These are phyloP conservation scores for Agaricus sinodeliciosus DNA, from an alignment of 768 basidiomycete species.

Conservation along the genomic window DNA sequence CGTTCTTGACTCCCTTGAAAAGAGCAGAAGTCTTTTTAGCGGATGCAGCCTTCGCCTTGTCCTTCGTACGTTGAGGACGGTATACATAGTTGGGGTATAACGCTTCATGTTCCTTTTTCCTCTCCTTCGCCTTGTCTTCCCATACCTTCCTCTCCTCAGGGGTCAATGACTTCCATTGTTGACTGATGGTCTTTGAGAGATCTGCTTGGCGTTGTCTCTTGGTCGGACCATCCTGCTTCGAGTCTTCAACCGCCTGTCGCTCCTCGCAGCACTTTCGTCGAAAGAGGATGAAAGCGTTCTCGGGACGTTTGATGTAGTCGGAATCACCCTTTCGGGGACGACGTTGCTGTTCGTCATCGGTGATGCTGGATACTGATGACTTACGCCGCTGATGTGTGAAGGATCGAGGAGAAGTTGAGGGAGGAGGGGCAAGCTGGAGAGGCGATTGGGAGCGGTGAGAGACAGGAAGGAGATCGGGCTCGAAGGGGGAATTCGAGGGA, in stretches of 20 bases:
- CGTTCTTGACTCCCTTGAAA: slow-evolving; percentile 11
- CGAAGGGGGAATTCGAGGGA: slow-evolving; percentile 65
- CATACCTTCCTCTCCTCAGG: slow-evolving; percentile 64
- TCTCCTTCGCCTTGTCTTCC: slow-evolving; percentile 73
- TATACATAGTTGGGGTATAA: slow-evolving; percentile 76
- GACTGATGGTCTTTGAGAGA: slow-evolving; percentile 76
- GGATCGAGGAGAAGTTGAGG: slow-evolving; percentile 10
- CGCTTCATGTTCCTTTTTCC: slow-evolving; percentile 73
- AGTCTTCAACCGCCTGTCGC: slow-evolving; percentile 50
- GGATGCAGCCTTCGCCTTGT: slow-evolving; percentile 31
- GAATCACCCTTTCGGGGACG: slow-evolving; percentile 70
- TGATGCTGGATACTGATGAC: slow-evolving; percentile 31
- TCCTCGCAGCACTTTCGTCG: slow-evolving; percentile 74
- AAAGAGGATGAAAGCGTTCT: slow-evolving; percentile 84
- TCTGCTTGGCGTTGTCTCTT: slow-evolving; percentile 72
- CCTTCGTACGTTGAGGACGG: slow-evolving; percentile 60
- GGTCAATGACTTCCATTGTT: slow-evolving; percentile 69
- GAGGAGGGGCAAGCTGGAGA: slow-evolving; percentile 9
- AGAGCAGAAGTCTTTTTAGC: no score
- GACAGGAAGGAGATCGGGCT: slow-evolving; percentile 34
- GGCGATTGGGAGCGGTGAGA: slow-evolving; percentile 10
- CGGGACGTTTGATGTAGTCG: slow-evolving; percentile 78
- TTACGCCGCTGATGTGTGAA: slow-evolving; percentile 45
- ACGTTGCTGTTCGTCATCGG: slow-evolving; percentile 47
- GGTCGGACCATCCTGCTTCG: slow-evolving; percentile 31